Evolutionary conservation across 441 rosid species (phyloP), one percentile per base, ranked within the genome.

Genomic region (Adansonia gregorii): DNA sequence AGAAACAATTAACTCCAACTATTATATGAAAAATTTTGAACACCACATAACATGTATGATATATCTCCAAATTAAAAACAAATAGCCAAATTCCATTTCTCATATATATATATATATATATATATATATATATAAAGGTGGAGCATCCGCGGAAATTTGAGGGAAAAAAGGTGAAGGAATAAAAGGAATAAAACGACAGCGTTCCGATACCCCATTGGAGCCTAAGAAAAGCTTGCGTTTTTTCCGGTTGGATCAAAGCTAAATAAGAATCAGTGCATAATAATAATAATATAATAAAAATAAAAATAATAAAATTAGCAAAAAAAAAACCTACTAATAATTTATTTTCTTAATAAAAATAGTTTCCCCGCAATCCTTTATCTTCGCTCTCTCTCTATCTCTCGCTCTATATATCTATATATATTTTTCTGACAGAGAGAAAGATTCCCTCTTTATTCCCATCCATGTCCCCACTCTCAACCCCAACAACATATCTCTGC

Each of bases 231-330:
- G 20, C 20, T 54, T 54, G 58, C 7, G 58, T 14, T 54, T 5
- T 39, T 39, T 3, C 6, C 81, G 81, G 58, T 79, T 66, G 80
- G 64, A 73, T 49, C 83, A 76, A 56, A 19, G 24, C 24, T 17
- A 8, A 2, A 54, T 54, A 54, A 54, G 9, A 56, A 56, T 19
- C 24, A 56, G 48, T 1, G 48, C 48, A 43, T 7, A 24, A 31
- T 31, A 31, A 31, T 31, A 31, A 31, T 31, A 31, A 31, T 31
- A 31, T 1, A 1, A 31, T 31, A 31, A 31, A 1, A 31, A 31
- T 31, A 31, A 31, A 31, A 31, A 31, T 31, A 31, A 31, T 31
- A 31, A 31, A 12, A 15, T 52, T 52, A 52, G 56, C 56, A 15
- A 52, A 52, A 51, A 51, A 0, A 52, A 17, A n/a, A 6, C 20